phyloP scores from a whole-genome alignment of 2,329 filamentous ascomycete genomes.

The Cadophora luteo-olivacea region DNA sequence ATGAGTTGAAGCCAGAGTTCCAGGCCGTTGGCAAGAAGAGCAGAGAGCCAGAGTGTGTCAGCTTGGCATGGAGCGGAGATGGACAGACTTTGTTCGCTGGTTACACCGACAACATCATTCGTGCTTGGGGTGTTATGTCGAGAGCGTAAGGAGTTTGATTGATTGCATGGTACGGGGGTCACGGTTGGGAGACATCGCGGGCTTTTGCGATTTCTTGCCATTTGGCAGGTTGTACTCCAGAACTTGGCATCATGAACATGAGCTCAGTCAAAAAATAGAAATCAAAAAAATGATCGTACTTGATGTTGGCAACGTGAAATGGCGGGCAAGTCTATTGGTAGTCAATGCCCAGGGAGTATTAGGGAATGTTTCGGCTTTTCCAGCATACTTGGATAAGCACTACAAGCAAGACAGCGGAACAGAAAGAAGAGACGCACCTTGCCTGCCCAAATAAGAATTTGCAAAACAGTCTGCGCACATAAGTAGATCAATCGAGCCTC shows the following conservation, averaged over 20 bases:
- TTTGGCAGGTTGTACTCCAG: constrained; percentile 44
- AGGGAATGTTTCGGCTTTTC: neutral
- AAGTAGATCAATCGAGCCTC: neutral
- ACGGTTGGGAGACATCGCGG: constrained; percentile 43
- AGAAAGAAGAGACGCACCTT: constrained; percentile 3
- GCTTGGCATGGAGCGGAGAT: constrained; percentile 96
- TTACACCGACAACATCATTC: constrained; percentile 99
- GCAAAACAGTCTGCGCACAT: neutral
- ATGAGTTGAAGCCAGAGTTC: constrained; percentile 99
- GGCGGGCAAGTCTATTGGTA: neutral
- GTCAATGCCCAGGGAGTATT: neutral
- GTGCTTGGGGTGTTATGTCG: constrained; percentile 97
- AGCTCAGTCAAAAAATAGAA: constrained; percentile 43
- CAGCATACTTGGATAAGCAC: neutral
- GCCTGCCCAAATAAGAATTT: neutral
- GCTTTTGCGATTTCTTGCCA: constrained; percentile 43
- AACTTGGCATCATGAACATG: constrained; percentile 42
- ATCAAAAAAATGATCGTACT: constrained; percentile 29
- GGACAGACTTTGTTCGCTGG: constrained; percentile 99
- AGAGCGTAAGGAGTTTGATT: constrained; percentile 67
- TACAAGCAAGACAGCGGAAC: neutral
- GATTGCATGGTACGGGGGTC: constrained; percentile 35
- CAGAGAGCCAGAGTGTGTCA: constrained; percentile 97
- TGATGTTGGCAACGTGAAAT: constrained; percentile 9
- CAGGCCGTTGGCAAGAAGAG: constrained; percentile 97